Conservation (phyloP, 139 green algal species). For the Picochlorum sp. region DNA sequence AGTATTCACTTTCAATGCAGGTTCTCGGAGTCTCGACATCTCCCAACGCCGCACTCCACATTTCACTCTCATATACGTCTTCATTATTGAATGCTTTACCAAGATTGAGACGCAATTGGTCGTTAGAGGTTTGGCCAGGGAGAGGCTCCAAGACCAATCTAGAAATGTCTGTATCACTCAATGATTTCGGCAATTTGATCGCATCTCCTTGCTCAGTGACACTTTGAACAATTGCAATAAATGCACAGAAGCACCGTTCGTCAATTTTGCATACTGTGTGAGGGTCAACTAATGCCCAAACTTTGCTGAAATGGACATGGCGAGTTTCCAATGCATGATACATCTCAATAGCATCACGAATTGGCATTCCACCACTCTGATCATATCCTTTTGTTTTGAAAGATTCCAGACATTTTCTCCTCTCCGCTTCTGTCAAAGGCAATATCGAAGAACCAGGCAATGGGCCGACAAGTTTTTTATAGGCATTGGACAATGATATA, state of each 20-base stretch:
- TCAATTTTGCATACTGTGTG: background rate
- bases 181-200: background rate
- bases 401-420: background rate
- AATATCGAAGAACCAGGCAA: background rate
- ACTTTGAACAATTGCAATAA: background rate
- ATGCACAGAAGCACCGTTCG: background rate
- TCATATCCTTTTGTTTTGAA: slow-evolving; percentile 4
- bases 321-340: background rate
- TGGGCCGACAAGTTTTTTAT: background rate
- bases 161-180: background rate
- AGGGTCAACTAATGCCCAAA: background rate
- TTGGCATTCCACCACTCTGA: background rate
- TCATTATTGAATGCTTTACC: background rate
- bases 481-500: background rate
- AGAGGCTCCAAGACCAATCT: background rate
- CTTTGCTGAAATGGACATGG: slow-evolving; percentile 5
- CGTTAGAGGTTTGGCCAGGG: too few relatives aligned
- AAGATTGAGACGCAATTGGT: too few relatives aligned
- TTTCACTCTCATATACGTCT: background rate
- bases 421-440: background rate
- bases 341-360: slow-evolving; percentile 3
- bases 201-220: background rate
- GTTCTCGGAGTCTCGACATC: slow-evolving; percentile 4
- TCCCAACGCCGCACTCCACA: background rate
- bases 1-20: background rate